Conservation (phyloP, 768 basidiomycete genomes). For the Kwoniella newhampshirensis region DNA sequence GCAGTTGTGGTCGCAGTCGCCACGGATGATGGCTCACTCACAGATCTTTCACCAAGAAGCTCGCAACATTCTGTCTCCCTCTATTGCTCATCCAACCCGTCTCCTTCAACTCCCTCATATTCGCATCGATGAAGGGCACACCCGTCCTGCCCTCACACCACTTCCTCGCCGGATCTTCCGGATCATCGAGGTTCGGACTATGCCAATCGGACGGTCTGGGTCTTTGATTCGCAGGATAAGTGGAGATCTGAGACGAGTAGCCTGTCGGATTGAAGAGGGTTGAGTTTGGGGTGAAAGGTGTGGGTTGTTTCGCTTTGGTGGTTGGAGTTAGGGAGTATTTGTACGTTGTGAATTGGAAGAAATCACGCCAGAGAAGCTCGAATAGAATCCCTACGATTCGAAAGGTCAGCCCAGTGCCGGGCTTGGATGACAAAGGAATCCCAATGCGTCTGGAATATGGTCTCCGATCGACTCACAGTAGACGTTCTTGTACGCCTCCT, state of each 20-base stretch:
- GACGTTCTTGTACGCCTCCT: conserved; percentile 50
- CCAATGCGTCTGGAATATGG: background rate
- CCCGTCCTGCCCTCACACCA: conserved; percentile 55
- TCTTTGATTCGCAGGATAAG: conserved; percentile 27
- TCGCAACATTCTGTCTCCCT: conserved; percentile 57
- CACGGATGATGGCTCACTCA: too few species aligned
- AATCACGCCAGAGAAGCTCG: conserved; percentile 57
- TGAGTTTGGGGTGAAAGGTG: conserved; percentile 32
- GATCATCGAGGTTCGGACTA: conserved; percentile 32
- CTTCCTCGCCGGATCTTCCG: conserved; percentile 39
- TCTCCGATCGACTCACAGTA: conserved; percentile 47
- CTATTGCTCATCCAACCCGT: conserved; percentile 57
- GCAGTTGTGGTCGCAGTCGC: too few species aligned
- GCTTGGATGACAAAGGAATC: conserved; percentile 6
- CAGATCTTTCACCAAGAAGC: conserved; percentile 56
- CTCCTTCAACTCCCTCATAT: conserved; percentile 53
- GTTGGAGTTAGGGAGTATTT: conserved; percentile 29
- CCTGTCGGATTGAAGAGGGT: conserved; percentile 55
- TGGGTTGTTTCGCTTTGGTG: conserved; percentile 2
- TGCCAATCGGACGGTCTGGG: conserved; percentile 39
- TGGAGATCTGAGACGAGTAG: conserved; percentile 49
- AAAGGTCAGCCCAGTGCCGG: background rate
- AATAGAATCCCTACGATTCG: conserved; percentile 46
- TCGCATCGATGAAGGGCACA: conserved; percentile 56
- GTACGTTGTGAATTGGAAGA: conserved; percentile 53